Evolutionary conservation across 2,329 filamentous ascomycete species (phyloP).

Genomic region (Claviceps paspali): DNA sequence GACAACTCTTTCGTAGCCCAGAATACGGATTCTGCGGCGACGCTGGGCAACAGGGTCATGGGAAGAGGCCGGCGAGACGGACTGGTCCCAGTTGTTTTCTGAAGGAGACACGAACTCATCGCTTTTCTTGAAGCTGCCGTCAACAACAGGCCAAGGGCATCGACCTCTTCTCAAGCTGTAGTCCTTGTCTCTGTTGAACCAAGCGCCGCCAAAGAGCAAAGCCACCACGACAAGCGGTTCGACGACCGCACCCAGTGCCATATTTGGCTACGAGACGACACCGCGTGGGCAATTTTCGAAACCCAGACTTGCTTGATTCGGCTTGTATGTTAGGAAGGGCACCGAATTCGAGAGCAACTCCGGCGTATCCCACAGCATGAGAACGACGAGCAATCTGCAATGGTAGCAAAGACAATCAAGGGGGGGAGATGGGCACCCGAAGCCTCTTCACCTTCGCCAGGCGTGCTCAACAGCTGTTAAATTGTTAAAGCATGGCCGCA

Average conservation of each 20-base stretch:
- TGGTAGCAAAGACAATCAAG: too few species aligned
- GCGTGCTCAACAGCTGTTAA: too few species aligned
- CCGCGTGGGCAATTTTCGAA: too few species aligned
- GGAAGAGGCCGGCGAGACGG: slow-evolving; percentile 13
- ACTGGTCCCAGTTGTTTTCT: slow-evolving; percentile 11
- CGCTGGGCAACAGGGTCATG: slow-evolving; percentile 15
- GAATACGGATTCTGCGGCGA: slow-evolving; percentile 18
- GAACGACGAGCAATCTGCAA: too few species aligned
- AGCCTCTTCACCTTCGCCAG: too few species aligned
- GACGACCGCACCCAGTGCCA: slow-evolving; percentile 25
- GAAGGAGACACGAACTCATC: slow-evolving; percentile 13
- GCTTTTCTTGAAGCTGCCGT: slow-evolving; percentile 13
- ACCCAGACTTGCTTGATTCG: too few species aligned
- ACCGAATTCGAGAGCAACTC: too few species aligned
- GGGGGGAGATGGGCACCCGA: too few species aligned
- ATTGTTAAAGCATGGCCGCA: too few species aligned
- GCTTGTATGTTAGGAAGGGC: too few species aligned
- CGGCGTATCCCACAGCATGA: too few species aligned
- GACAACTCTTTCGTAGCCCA: slow-evolving; percentile 17
- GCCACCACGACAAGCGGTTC: slow-evolving; percentile 27
- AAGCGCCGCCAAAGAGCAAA: slow-evolving; percentile 28
- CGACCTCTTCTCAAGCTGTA: slow-evolving; percentile 15
- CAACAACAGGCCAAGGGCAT: slow-evolving; percentile 9
- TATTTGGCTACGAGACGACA: slow-evolving; percentile 7
- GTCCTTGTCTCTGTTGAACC: slow-evolving; percentile 26